Base-by-base conservation (phyloP, 192 early-diverging fungal species). In the Coemansia sp. region DNA sequence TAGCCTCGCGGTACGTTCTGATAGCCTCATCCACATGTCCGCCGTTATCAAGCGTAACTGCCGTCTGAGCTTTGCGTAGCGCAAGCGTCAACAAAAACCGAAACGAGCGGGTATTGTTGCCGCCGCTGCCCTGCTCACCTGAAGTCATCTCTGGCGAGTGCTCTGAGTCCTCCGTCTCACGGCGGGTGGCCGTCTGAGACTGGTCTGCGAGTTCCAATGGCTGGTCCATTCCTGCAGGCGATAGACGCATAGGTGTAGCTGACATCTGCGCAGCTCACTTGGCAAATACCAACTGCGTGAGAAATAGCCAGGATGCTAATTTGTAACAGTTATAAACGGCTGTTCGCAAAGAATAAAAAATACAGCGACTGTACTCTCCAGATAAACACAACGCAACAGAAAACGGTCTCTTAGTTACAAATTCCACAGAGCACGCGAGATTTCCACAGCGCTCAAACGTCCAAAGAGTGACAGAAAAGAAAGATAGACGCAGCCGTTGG, bases 31-130 rank as follows among this genome's bases (percentile, higher is more conserved):
- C 75, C 7, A 84, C 72, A 68, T 79, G 78, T 17, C 75, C 76
- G 20, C 76, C 75, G 25, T 84, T 77, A 53, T 84, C 83, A 53
- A 76, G 60, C 0, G 73, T 79, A n/a, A 84, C 83, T 17, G 83
- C 83, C 2, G 74, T 81, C 54, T 82, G 75, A 2, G 83, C 83
- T 62, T 82, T 81, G 64, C 79, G 78, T 57, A 84, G 65, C 4
- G 83, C 83, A 25, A 84, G 63, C 9, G 75, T 78, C 54, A 84
- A 54, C 10, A 84, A 54, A 53, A 84, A 84, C 33, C 83, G 72
- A 50, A 84, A 84, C n/a, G 83, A 81, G 27, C 83, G 82, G 21
- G 72, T 75, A 70, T 83, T 83, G 64, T 72, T 79, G 50, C 77
- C 74, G 31, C 21, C 52, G 7, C 39, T 60, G 46, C 64, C 57